Evolutionary conservation across 2,329 filamentous ascomycete genomes (phyloP).

Genomic region (Phyllosticta citriasiana): DNA sequence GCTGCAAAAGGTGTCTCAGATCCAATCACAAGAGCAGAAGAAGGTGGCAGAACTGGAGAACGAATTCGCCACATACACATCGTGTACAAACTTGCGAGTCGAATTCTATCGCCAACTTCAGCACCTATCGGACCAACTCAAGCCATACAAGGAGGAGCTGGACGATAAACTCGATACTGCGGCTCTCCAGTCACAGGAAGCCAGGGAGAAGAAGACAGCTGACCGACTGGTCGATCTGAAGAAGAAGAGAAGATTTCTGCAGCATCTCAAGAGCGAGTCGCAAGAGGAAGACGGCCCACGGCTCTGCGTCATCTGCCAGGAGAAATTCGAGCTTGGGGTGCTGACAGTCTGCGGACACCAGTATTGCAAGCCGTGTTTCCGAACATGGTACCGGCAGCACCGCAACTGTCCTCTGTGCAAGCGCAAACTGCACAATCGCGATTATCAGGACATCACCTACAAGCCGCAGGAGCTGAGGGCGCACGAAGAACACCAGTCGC

Average conservation of each 20-base stretch:
- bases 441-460: constrained; percentile 76
- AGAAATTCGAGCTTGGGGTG: constrained; percentile 64
- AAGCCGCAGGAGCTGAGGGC: constrained; percentile 66
- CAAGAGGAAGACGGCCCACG: constrained; percentile 44
- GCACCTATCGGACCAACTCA: constrained; percentile 78
- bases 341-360: constrained; percentile 84
- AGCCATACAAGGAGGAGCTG: constrained; percentile 57
- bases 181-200: constrained; percentile 33
- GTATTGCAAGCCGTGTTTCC: constrained; percentile 83
- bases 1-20: constrained; percentile 47
- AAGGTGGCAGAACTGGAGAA: constrained; percentile 45
- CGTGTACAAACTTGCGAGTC: constrained; percentile 72
- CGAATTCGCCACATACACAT: constrained; percentile 67
- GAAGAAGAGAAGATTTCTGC: constrained; percentile 66
- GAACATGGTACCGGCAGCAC: constrained; percentile 64
- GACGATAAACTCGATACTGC: constrained; percentile 46
- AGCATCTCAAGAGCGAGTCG: constrained; percentile 53
- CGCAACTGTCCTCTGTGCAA: constrained; percentile 82
- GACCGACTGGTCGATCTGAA: constrained; percentile 52
- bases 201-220: constrained; percentile 43
- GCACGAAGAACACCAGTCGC: constrained; percentile 43
- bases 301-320: constrained; percentile 80
- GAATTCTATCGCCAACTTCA: constrained; percentile 90
- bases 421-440: constrained; percentile 48
- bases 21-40: constrained; percentile 44